These are phyloP conservation scores for Cordyceps fumosorosea DNA, from an alignment of 2,329 filamentous ascomycete genomes.

Conservation along the genomic window DNA sequence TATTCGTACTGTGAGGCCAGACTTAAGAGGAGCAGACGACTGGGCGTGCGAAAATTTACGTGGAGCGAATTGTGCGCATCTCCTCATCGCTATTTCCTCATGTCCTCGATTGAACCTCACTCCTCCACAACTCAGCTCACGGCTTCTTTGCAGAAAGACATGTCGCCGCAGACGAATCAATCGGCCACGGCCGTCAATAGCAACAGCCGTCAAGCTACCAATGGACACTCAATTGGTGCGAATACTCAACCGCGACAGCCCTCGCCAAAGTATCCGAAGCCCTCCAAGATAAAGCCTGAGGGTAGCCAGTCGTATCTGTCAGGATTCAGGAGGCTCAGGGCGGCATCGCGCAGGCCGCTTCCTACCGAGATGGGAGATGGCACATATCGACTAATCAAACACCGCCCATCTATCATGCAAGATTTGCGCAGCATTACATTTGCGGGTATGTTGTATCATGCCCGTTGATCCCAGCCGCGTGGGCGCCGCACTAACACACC, in stretches of 20 bases:
- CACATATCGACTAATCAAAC: conserved; percentile 44
- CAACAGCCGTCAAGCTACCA: not conserved
- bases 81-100: no score
- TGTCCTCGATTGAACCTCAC: no score
- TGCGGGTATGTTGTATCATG: not conserved
- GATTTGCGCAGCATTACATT: conserved; percentile 8
- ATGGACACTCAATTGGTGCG: not conserved
- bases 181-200: not conserved
- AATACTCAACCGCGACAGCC: not conserved
- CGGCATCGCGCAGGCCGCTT: conserved; percentile 53
- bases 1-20: not conserved
- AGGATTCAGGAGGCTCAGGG: conserved; percentile 27
- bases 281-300: not conserved
- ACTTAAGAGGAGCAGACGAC: no score
- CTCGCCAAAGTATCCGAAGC: not conserved
- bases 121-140: no score
- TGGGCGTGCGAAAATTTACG: no score
- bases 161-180: not conserved
- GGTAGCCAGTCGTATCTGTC: conserved; percentile 15
- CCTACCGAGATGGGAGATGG: conserved; percentile 58
- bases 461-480: accelerated
- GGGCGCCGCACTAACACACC: conserved; percentile 16
- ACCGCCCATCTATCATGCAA: conserved; percentile 29
- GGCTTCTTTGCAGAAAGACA: not conserved
- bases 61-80: no score